A percentile compares a stretch with the other conserved stretches of the same genome.
Conservation (phyloP, 306 rosid species). For the Trifolium subterraneum region DNA sequence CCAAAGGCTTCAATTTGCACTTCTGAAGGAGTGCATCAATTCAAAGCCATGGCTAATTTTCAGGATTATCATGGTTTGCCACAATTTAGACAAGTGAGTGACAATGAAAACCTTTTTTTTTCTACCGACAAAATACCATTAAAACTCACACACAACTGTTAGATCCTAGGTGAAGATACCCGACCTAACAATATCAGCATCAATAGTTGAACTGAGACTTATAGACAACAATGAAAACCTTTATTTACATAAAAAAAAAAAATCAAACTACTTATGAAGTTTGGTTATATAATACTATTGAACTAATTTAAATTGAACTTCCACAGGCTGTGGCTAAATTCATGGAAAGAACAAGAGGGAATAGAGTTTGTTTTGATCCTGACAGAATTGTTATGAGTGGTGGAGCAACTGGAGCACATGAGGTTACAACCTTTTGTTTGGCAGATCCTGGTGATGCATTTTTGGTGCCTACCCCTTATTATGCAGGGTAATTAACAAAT, state of each 20-base stretch:
- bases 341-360: slow-evolving; percentile 74
- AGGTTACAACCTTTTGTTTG: slow-evolving; percentile 74
- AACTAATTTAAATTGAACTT: slow-evolving; percentile 4
- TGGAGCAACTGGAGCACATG: slow-evolving; percentile 93
- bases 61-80: slow-evolving; percentile 91
- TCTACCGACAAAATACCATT: too few relatives aligned
- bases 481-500: slow-evolving; percentile 63
- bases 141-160: too few relatives aligned
- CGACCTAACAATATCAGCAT: too few relatives aligned
- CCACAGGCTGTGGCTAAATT: slow-evolving; percentile 82
- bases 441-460: slow-evolving; percentile 86
- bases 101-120: background rate
- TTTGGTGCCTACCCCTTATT: slow-evolving; percentile 86
- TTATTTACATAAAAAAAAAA: background rate
- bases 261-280: background rate
- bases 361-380: slow-evolving; percentile 66
- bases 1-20: slow-evolving; percentile 86
- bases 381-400: slow-evolving; percentile 90
- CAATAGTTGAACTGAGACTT: too few relatives aligned
- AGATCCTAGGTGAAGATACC: too few relatives aligned
- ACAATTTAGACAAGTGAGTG: slow-evolving; percentile 69
- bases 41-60: slow-evolving; percentile 65
- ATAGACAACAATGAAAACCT: too few relatives aligned
- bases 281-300: background rate
- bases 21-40: slow-evolving; percentile 58